phyloP scores from a whole-genome alignment of 306 rosid species.

The Astragalus glycyphyllos region DNA sequence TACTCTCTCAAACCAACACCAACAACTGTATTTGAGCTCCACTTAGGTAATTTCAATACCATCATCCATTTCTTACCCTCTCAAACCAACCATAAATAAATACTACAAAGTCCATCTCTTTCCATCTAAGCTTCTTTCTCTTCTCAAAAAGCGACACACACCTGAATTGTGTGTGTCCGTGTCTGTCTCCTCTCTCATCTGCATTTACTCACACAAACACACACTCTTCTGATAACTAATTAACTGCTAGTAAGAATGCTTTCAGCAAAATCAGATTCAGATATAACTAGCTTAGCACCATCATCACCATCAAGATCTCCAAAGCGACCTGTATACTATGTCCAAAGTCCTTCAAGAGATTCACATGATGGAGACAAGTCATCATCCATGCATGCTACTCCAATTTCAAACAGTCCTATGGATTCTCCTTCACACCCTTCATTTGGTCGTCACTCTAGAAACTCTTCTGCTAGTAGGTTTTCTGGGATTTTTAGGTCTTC shows the following conservation, averaged over 20 bases:
- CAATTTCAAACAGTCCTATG: constrained; percentile 88
- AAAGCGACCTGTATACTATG: constrained; percentile 76
- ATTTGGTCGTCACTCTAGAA: constrained; percentile 88
- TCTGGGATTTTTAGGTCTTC: constrained; percentile 94
- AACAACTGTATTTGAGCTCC: background rate
- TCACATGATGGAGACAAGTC: constrained; percentile 97
- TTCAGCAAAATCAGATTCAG: constrained; percentile 87
- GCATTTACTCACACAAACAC: too few species aligned
- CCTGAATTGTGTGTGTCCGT: background rate
- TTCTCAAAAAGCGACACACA: background rate
- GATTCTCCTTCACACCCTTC: constrained; percentile 98
- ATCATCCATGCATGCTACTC: constrained; percentile 86
- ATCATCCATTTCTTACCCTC: constrained; percentile 29
- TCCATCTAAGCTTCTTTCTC: constrained; percentile 34
- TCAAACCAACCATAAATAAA: background rate
- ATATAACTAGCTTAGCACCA: constrained; percentile 83
- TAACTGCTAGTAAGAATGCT: constrained; percentile 42
- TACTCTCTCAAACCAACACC: constrained; percentile 33
- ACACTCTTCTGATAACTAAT: too few species aligned
- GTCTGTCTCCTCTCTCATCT: background rate
- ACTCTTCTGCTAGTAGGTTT: constrained; percentile 84
- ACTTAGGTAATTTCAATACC: constrained; percentile 4
- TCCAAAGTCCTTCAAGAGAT: constrained; percentile 93
- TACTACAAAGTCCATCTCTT: background rate
- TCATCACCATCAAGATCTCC: constrained; percentile 98